Evolutionary conservation across 345 rosid species (phyloP).

Genomic region (Brassica juncea): DNA sequence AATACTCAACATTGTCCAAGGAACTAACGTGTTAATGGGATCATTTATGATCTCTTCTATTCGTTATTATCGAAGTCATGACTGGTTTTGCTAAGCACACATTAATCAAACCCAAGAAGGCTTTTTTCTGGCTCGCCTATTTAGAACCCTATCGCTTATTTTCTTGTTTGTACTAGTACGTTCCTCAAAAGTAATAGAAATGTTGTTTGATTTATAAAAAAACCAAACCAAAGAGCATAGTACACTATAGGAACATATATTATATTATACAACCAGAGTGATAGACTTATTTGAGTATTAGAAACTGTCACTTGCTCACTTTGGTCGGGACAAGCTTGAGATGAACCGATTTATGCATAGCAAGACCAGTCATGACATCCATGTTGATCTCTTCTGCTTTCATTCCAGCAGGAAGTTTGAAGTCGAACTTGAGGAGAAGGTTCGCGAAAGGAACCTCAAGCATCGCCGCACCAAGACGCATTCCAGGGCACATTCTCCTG

Average conservation of each 20-base stretch:
- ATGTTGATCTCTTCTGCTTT: conserved; percentile 39
- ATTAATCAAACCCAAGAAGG: neutral
- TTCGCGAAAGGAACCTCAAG: conserved; percentile 43
- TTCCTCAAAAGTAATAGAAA: neutral
- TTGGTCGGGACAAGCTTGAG: conserved; percentile 39
- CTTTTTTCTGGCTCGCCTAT: neutral
- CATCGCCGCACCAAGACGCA: conserved; percentile 41
- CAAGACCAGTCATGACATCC: conserved; percentile 38
- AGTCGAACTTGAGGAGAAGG: conserved; percentile 36
- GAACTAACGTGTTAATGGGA: neutral
- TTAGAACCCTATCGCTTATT: neutral
- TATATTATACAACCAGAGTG: neutral
- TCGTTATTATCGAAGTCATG: neutral
- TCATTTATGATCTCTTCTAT: neutral
- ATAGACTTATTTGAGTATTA: neutral
- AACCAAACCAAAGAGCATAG: neutral
- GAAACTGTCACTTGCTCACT: conserved; percentile 8
- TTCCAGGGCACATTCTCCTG: conserved; percentile 45
- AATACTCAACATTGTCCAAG: neutral
- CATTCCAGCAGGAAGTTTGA: conserved; percentile 37
- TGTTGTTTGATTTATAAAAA: neutral
- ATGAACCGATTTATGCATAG: conserved; percentile 43
- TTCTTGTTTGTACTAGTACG: neutral
- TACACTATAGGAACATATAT: neutral
- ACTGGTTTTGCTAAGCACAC: neutral